Base-by-base conservation (phyloP, 73 alveolate genomes). In the Stentor roeselii region DNA sequence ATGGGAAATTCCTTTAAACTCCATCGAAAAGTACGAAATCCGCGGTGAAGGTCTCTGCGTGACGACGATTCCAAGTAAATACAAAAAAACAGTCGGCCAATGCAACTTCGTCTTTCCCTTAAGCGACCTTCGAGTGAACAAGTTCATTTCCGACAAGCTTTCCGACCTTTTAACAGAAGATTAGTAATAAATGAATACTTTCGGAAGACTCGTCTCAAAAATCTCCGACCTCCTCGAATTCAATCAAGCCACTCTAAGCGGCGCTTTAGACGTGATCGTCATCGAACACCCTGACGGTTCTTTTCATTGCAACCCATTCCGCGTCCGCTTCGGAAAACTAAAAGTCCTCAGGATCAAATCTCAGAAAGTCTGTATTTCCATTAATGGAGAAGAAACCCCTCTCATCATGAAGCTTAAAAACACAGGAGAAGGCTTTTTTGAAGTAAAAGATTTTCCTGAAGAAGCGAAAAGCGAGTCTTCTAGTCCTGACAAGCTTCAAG, bases 241-340 rank as follows among this genome's bases (percentile, higher is more conserved):
- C 67, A 78, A 84, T 3, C 39, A 39, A 34, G 59, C 89, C 1
- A 84, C 89, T n/a, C 60, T 84, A 27, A 39, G 80, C 35, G 99
- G 99, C 37, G 89, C 97, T 82, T 88, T 95, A 87, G 99, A 96
- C 87, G 90, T 93, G 2, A 89, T 96, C 35, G 99, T 95, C 2
- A 85, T 96, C 60, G 90, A 92, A 84, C 92, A 94, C 75, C 95
- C 92, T 14, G 95, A 89, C 58, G 98, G 98, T 3, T 78, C 89
- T 31, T 77, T 92, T 36, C 83, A 60, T 21, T 87, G 94, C 84
- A 76, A 96, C 75, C 98, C 98, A 11, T 94, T 96, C 80, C 97
- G 93, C 83, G 93, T 95, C 59, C 78, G 98, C 60, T 96, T 96
- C 85, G 98, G 99, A 59, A 93, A 91, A 76, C 86, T 90, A 59